Percentiles rank a stretch among this genome's conserved stretches.
Conservation (phyloP, 2,329 filamentous ascomycete species). For the Cercospora sp. region DNA sequence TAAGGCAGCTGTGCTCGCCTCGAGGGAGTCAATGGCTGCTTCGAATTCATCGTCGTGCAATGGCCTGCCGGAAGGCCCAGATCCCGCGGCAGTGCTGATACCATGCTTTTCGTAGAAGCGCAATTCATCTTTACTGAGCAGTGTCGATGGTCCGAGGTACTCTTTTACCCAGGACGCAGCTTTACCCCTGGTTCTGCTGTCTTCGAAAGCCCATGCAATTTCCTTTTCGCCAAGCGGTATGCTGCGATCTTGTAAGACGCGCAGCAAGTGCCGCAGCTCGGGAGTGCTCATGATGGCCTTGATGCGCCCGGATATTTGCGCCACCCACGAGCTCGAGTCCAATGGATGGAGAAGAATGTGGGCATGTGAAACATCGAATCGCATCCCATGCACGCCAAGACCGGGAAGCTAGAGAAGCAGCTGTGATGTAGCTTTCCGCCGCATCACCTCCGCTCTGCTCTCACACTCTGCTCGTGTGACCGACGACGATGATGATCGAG, state of each 20-base stretch:
- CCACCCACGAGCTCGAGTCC: neutral
- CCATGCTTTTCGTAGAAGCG: constrained; percentile 43
- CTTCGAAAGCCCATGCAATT: constrained; percentile 51
- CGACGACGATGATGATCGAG: constrained; percentile 21
- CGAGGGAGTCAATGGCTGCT: constrained; percentile 63
- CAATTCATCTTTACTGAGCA: constrained; percentile 52
- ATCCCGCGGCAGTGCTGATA: neutral
- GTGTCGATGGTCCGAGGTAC: constrained; percentile 48
- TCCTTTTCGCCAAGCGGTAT: constrained; percentile 49
- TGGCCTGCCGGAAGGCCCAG: constrained; percentile 41
- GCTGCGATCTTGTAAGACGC: constrained; percentile 47
- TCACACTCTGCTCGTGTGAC: neutral
- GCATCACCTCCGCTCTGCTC: neutral
- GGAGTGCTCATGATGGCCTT: constrained; percentile 19
- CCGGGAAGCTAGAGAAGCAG: neutral
- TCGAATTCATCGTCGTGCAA: constrained; percentile 61
- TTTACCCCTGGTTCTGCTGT: constrained; percentile 43
- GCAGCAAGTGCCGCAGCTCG: constrained; percentile 45
- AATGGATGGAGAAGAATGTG: neutral
- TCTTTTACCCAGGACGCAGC: constrained; percentile 49
- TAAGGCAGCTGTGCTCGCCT: constrained; percentile 63
- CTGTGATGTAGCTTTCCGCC: constrained; percentile 2
- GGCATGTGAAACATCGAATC: neutral
- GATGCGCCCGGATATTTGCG: neutral
- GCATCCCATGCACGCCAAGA: constrained; percentile 2